Conservation (phyloP, 2,329 filamentous ascomycete species). For the Talaromyces sp. region DNA sequence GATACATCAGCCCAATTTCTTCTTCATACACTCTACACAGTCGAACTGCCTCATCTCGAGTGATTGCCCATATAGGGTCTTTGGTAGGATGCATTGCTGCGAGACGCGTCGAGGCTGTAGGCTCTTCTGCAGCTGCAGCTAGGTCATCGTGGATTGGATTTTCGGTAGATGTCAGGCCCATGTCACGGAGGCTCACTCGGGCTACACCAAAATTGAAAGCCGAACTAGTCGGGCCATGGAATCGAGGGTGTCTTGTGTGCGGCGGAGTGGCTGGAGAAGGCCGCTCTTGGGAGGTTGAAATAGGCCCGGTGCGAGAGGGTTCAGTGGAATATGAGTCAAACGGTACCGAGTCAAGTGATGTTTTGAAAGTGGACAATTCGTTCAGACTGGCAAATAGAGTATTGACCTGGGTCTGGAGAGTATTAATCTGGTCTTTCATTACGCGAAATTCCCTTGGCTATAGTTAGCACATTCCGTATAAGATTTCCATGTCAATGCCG, state of each 20-base stretch:
- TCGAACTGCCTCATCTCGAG: slow-evolving; percentile 72
- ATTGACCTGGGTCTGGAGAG: slow-evolving; percentile 79
- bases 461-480: not conserved
- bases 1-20: slow-evolving; percentile 89
- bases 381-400: slow-evolving; percentile 68
- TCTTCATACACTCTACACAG: slow-evolving; percentile 79
- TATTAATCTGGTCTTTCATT: slow-evolving; percentile 68
- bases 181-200: slow-evolving; percentile 78
- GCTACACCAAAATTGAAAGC: slow-evolving; percentile 82
- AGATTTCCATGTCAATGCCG: not conserved
- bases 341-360: slow-evolving; percentile 28
- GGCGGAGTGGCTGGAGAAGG: slow-evolving; percentile 36
- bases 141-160: slow-evolving; percentile 58
- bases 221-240: slow-evolving; percentile 79
- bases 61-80: slow-evolving; percentile 76
- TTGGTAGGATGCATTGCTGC: slow-evolving; percentile 45
- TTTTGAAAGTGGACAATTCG: slow-evolving; percentile 53
- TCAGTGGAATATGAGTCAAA: slow-evolving; percentile 35
- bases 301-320: slow-evolving; percentile 30
- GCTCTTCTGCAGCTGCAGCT: slow-evolving; percentile 46
- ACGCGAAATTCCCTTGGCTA: slow-evolving; percentile 66
- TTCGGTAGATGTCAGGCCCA: slow-evolving; percentile 68
- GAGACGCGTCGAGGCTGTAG: slow-evolving; percentile 25
- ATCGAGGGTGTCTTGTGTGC: slow-evolving; percentile 57
- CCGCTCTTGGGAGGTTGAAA: slow-evolving; percentile 27